Evolutionary conservation across 2,329 filamentous ascomycete species (phyloP), one percentile per base, ranked within the genome.

Genomic region (Graphilbum sp.): DNA sequence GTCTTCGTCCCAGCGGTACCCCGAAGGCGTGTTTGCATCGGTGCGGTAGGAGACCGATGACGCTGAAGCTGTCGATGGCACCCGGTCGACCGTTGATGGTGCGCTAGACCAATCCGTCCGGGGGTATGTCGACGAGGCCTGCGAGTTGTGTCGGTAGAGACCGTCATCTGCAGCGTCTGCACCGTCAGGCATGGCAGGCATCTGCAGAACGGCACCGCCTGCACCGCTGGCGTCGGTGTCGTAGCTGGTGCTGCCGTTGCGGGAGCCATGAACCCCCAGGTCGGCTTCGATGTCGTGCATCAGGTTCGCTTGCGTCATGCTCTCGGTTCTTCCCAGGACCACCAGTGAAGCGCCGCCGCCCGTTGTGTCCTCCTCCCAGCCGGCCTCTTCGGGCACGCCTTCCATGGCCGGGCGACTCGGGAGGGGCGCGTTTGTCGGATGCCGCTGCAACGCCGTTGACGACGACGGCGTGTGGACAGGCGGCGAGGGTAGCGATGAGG

Each of bases 391-490:
- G 4, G 57, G 53, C 29, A 62, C 43, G 34, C 59, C 55, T 10
- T 64, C 63, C 45, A 62, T 58, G 18, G 41, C 37, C 33, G 63
- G 70, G 34, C 66, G 62, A 41, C 58, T 72, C n/a, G 71, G 67
- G 34, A 76, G 55, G 32, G 72, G 66, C 39, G 72, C 64, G 52
- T 75, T 67, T 15, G 72, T 76, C 2, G 72, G 72, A 41, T 75
- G 68, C 37, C 71, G 62, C 42, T 64, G 61, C 11, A 73, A 51
- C 5, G n/a, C 6, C n/a, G 65, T 60, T 2, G 62, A 55, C 6
- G 63, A 60, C 19, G 59, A 50, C 34, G 64, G 61, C 20, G 58
- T 47, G 33, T 57, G 59, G 15, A 50, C 45, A 2, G 58, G 59
- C 4, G 67, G 61, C 1, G 67, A 67, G 7, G 61, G 57, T 24